Base-by-base conservation (phyloP, 139 green algal species). In the Closterium sp. region DNA sequence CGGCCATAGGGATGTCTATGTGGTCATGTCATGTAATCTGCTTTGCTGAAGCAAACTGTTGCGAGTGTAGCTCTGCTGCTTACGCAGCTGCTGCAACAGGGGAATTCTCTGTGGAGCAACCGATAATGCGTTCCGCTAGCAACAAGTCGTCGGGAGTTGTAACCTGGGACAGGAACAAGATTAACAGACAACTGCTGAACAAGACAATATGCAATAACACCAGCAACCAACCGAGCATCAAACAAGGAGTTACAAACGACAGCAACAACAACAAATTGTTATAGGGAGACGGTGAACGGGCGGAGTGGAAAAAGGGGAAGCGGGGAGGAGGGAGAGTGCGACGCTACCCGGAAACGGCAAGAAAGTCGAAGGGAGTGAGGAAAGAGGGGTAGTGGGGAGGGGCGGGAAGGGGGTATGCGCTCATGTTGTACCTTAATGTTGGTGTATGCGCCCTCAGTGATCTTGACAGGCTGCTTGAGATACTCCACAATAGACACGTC, bases 401-500 rank as follows among this genome's bases (percentile, higher is more conserved):
- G 10, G 45, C 10, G 19, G n/a, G 24, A 30, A 10, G 24, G 84
- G 27, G 84, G 84, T 19, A 21, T 29, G 17, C 22, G 42, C 9
- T n/a, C 11, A 11, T 21, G 13, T 10, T 87, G 2, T 28, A 99
- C 97, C 96, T 99, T 99, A 94, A 99, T 98, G 96, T 99, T 99
- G 50, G 97, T 98, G 95, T 99, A 99, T 9, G 95, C 96, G 2
- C 98, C 98, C 4, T 95, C 29, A 2, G 98, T 99, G 88, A 99
- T 97, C 38, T 95, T 95, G 13, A 99, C 98, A 0, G 97, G 97
- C 93, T 96, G 89, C n/a, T 97, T 97, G 89, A 99, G 93, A 9
- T 97, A 96, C 94, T 99, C 98, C 9, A 99, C 97, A 93, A 99
- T 98, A 24, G 97, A 99, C 62, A 99, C 98, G 85, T 99, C 98